phyloP scores from a whole-genome alignment of 371 early-diverging fungal genomes.

The Umbelopsis sp. region DNA sequence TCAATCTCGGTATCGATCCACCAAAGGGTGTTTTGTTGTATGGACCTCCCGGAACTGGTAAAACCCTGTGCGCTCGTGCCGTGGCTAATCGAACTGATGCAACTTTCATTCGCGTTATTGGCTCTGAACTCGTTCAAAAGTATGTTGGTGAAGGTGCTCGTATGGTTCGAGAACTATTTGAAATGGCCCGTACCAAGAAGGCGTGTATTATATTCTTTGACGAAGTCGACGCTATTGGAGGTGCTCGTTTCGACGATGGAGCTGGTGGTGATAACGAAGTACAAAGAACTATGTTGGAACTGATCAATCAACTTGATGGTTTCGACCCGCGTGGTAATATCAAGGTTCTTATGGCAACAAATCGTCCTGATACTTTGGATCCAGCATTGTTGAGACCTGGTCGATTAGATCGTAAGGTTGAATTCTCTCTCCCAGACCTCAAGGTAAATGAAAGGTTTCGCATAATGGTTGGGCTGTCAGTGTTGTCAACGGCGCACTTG shows the following conservation, averaged over 20 bases:
- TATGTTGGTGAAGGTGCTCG: conserved; percentile 99
- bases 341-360: conserved; percentile 99
- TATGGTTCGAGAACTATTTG: conserved; percentile 99
- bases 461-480: background rate
- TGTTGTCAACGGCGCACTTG: too few species aligned
- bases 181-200: conserved; percentile 92
- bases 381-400: conserved; percentile 98
- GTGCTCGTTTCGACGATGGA: conserved; percentile 88
- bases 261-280: conserved; percentile 97
- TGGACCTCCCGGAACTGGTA: conserved; percentile 99
- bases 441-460: conserved; percentile 37
- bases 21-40: conserved; percentile 99
- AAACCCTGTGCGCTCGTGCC: conserved; percentile 99
- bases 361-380: conserved; percentile 99
- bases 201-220: conserved; percentile 99
- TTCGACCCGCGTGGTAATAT: conserved; percentile 99
- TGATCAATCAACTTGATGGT: conserved; percentile 99
- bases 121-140: conserved; percentile 99
- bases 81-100: conserved; percentile 99
- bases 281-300: conserved; percentile 98
- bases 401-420: conserved; percentile 99
- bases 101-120: conserved; percentile 99
- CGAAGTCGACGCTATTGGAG: conserved; percentile 99
- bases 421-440: conserved; percentile 99
- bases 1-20: conserved; percentile 99